These are phyloP conservation scores for Vickermania ingenoplastis DNA, from an alignment of 208 protist species.

Conservation along the genomic window DNA sequence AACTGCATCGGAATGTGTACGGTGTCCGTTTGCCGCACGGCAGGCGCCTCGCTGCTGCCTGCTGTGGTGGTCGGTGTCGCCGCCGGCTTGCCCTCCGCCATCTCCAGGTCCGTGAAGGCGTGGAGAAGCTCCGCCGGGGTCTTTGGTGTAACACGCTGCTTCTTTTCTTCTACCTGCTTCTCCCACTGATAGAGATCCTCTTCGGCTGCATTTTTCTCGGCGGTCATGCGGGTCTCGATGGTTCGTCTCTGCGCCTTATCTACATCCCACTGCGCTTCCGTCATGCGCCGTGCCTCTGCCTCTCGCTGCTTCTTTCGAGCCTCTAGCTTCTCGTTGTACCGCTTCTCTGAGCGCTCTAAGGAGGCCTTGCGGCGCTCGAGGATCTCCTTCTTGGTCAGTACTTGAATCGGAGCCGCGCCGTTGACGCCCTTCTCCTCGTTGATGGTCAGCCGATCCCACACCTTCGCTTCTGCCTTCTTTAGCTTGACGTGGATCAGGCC, in stretches of 20 bases:
- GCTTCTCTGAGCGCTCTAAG: conserved; percentile 51
- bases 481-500: conserved; percentile 52
- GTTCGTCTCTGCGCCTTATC: conserved; percentile 67
- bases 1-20: conserved; percentile 78
- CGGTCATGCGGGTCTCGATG: conserved; percentile 65
- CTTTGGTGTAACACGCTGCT: not conserved
- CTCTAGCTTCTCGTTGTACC: conserved; percentile 63
- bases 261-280: conserved; percentile 84
- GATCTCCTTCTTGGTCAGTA: conserved; percentile 26
- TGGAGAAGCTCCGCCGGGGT: conserved; percentile 14
- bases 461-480: conserved; percentile 29
- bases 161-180: conserved; percentile 11
- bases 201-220: conserved; percentile 55
- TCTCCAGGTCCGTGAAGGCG: not conserved
- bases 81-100: not conserved
- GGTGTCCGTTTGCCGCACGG: conserved; percentile 59
- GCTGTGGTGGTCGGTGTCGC: not conserved
- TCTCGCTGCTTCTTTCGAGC: conserved; percentile 56
- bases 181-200: conserved; percentile 73
- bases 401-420: conserved; percentile 5
- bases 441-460: conserved; percentile 50
- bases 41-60: conserved; percentile 9
- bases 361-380: conserved; percentile 56
- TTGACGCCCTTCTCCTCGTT: conserved; percentile 1
- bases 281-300: conserved; percentile 75